Conservation (phyloP, 176 grass and related monocot genomes). For the Zea luxurians region DNA sequence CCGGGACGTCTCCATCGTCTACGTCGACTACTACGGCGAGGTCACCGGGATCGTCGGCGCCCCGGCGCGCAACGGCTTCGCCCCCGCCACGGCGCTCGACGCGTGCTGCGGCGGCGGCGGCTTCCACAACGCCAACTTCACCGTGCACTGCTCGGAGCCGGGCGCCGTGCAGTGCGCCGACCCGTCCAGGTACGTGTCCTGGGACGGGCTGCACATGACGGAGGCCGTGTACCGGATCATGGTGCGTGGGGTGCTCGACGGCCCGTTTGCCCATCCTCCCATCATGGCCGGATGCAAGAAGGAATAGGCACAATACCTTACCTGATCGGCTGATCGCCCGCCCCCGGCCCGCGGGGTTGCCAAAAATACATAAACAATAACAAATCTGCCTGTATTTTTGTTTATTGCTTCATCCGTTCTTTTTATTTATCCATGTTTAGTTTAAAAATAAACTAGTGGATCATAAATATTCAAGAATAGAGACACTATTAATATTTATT, state of each 20-base stretch:
- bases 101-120: constrained; percentile 48
- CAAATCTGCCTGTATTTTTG: too few species aligned
- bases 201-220: constrained; percentile 58
- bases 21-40: constrained; percentile 47
- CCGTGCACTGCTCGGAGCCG: constrained; percentile 15
- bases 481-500: too few species aligned
- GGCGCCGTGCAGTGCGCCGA: constrained; percentile 39
- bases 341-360: too few species aligned
- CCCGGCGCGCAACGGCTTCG: background rate
- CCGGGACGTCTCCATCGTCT: constrained; percentile 28
- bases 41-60: background rate
- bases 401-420: too few species aligned
- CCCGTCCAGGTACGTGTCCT: constrained; percentile 37
- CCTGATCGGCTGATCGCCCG: too few species aligned
- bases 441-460: too few species aligned
- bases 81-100: background rate
- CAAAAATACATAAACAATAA: too few species aligned
- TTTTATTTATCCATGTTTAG: too few species aligned
- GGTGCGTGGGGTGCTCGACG: constrained; percentile 26
- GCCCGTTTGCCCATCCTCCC: constrained; percentile 31
- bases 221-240: constrained; percentile 51
- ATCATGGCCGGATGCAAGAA: constrained; percentile 28
- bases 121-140: constrained; percentile 40
- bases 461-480: too few species aligned
- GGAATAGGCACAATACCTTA: too few species aligned